phyloP scores from a whole-genome alignment of 306 rosid genomes.

The Glycine latifolia region DNA sequence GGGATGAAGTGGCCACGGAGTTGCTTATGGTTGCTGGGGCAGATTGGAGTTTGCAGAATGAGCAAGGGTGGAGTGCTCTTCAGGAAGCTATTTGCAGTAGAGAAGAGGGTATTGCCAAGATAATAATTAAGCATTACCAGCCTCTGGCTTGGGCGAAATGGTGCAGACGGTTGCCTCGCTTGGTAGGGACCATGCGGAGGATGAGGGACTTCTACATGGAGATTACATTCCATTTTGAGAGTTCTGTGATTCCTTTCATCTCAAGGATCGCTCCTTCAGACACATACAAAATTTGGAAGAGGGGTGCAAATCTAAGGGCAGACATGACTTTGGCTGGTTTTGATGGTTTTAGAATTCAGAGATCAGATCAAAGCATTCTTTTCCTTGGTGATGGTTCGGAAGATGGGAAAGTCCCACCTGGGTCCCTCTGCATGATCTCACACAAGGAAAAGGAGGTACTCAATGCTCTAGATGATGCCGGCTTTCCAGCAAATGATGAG shows the following conservation, averaged over 20 bases:
- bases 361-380: conserved; percentile 91
- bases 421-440: conserved; percentile 93
- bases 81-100: conserved; percentile 95
- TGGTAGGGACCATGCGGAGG: conserved; percentile 85
- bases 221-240: conserved; percentile 95
- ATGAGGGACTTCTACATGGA: conserved; percentile 99
- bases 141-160: conserved; percentile 99
- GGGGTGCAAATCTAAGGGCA: conserved; percentile 96
- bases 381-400: conserved; percentile 95
- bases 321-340: conserved; percentile 99
- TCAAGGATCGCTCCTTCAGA: conserved; percentile 98
- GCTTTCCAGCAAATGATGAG: conserved; percentile 85
- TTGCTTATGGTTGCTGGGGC: conserved; percentile 96
- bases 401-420: conserved; percentile 81
- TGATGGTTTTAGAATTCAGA: conserved; percentile 95
- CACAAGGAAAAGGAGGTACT: conserved; percentile 93
- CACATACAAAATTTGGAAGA: conserved; percentile 96
- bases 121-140: conserved; percentile 89
- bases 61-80: conserved; percentile 98
- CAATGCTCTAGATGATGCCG: conserved; percentile 97
- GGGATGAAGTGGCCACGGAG: conserved; percentile 81
- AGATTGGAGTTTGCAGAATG: conserved; percentile 99
- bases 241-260: conserved; percentile 98
- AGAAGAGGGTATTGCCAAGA: conserved; percentile 86
- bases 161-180: conserved; percentile 98